These are phyloP conservation scores for Colletotrichum sp. DNA, from an alignment of 2,329 filamentous ascomycete species.

Conservation along the genomic window DNA sequence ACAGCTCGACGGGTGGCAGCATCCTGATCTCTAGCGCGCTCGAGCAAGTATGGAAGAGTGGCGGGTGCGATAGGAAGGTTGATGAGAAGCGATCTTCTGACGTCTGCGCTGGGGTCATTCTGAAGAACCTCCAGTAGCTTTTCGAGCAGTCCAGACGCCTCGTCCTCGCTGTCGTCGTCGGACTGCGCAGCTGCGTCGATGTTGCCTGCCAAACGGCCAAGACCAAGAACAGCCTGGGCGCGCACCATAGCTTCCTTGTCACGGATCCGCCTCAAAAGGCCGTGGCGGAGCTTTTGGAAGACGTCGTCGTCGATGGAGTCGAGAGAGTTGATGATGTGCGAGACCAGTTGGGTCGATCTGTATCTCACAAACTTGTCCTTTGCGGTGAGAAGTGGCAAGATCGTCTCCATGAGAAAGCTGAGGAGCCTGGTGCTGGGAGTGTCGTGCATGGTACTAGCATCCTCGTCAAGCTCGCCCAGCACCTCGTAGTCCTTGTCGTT, in stretches of 20 bases:
- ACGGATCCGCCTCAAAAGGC: slow-evolving; percentile 82
- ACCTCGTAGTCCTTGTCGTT: slow-evolving; percentile 75
- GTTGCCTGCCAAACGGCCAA: slow-evolving; percentile 84
- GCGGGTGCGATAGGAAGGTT: slow-evolving; percentile 87
- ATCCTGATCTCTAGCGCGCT: slow-evolving; percentile 90
- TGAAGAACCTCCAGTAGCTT: slow-evolving; percentile 89
- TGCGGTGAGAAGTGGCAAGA: slow-evolving; percentile 78
- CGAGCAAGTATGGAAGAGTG: slow-evolving; percentile 86
- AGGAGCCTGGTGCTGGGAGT: slow-evolving; percentile 85
- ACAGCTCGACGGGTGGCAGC: slow-evolving; percentile 82
- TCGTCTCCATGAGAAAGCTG: slow-evolving; percentile 72
- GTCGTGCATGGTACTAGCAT: slow-evolving; percentile 75
- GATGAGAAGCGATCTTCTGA: slow-evolving; percentile 83
- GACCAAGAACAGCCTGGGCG: slow-evolving; percentile 87
- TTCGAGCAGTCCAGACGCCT: slow-evolving; percentile 73
- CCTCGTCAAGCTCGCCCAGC: slow-evolving; percentile 68
- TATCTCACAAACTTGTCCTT: slow-evolving; percentile 96
- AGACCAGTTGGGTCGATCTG: slow-evolving; percentile 86
- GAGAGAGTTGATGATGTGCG: slow-evolving; percentile 90
- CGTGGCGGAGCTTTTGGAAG: slow-evolving; percentile 81
- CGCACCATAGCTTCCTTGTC: slow-evolving; percentile 95
- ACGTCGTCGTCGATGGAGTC: slow-evolving; percentile 92
- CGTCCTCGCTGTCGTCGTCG: slow-evolving; percentile 71
- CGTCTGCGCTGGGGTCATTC: slow-evolving; percentile 93
- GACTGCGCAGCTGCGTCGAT: slow-evolving; percentile 73